A percentile compares a stretch with the other conserved stretches of the same genome.
These are phyloP conservation scores for Mortierella antarctica DNA, from an alignment of 192 early-diverging fungal species.

Conservation along the genomic window DNA sequence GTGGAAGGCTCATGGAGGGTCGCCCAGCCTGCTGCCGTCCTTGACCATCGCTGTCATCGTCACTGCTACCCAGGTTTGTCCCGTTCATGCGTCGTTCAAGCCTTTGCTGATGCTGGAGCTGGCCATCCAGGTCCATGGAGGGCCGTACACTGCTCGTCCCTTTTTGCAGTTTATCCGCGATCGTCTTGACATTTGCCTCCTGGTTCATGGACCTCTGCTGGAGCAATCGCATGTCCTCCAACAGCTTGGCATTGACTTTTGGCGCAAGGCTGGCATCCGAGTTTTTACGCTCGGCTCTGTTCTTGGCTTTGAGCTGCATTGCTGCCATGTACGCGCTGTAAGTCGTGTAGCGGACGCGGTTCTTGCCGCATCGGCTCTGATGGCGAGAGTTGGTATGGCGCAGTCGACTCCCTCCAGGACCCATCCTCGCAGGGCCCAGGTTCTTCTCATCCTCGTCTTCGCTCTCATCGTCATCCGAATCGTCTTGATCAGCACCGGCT, in stretches of 20 bases:
- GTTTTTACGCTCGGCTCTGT: slow-evolving; percentile 11
- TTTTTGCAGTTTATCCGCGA: neutral
- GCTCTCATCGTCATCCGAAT: neutral
- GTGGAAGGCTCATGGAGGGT: neutral
- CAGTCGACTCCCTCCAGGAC: slow-evolving; percentile 6
- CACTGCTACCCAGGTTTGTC: slow-evolving; percentile 2
- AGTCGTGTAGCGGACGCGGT: slow-evolving; percentile 25
- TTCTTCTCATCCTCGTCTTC: neutral
- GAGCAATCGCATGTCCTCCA: slow-evolving; percentile 8
- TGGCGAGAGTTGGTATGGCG: neutral
- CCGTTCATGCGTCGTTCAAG: neutral
- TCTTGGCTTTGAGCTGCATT: slow-evolving; percentile 30
- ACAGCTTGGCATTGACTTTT: neutral
- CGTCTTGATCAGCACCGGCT: neutral
- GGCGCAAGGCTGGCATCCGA: neutral
- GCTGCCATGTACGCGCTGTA: slow-evolving; percentile 40
- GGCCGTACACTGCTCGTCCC: too few species aligned
- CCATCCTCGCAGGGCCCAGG: neutral
- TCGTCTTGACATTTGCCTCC: slow-evolving; percentile 2
- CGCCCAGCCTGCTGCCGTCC: too few species aligned
- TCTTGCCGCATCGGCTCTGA: slow-evolving; percentile 1
- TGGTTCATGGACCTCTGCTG: slow-evolving; percentile 3
- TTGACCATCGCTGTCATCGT: slow-evolving; percentile 2
- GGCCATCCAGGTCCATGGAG: too few species aligned
- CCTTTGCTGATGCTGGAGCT: too few species aligned